Percentiles rank a stretch among this genome's conserved stretches.
Conservation (phyloP, 495 filamentous ascomycete genomes). For the Talaromyces trachyspermus region DNA sequence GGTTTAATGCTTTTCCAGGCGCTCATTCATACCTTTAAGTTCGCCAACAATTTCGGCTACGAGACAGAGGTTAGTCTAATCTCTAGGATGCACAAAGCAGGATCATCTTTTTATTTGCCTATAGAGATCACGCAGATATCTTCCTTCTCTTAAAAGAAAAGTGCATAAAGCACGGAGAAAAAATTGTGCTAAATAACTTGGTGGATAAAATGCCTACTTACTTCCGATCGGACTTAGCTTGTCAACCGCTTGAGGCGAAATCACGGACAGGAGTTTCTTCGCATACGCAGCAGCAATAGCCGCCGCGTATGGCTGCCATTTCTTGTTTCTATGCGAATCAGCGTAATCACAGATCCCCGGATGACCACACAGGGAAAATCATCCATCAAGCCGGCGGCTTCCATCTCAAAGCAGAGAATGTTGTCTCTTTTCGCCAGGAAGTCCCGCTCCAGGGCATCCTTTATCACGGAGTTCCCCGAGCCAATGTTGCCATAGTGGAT, state of each 20-base stretch:
- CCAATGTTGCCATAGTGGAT: slow-evolving; percentile 35
- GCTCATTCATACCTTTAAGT: slow-evolving; percentile 22
- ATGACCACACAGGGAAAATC: slow-evolving; percentile 31
- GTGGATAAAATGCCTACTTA: slow-evolving; percentile 2
- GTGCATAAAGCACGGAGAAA: slow-evolving; percentile 1
- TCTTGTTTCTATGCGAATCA: slow-evolving; percentile 33
- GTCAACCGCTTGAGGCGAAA: slow-evolving; percentile 28
- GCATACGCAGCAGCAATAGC: slow-evolving; percentile 29
- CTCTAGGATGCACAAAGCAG: slow-evolving; percentile 1
- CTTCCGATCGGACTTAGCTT: slow-evolving; percentile 1
- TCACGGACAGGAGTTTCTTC: slow-evolving; percentile 26
- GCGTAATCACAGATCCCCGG: slow-evolving; percentile 35
- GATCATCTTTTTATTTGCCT: neutral
- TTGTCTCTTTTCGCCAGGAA: slow-evolving; percentile 4
- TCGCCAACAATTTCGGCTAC: slow-evolving; percentile 24
- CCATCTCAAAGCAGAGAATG: slow-evolving; percentile 33
- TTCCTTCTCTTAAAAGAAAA: neutral
- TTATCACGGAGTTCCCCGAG: slow-evolving; percentile 31
- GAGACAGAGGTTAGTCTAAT: slow-evolving; percentile 9
- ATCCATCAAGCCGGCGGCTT: slow-evolving; percentile 37
- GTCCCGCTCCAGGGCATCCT: slow-evolving; percentile 10
- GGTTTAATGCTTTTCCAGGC: slow-evolving; percentile 13
- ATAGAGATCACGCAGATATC: slow-evolving; percentile 2
- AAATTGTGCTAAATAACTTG: slow-evolving; percentile 1
- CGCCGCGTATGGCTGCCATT: slow-evolving; percentile 35